These are phyloP conservation scores for Acer yangbiense DNA, from an alignment of 345 rosid genomes.

Conservation along the genomic window DNA sequence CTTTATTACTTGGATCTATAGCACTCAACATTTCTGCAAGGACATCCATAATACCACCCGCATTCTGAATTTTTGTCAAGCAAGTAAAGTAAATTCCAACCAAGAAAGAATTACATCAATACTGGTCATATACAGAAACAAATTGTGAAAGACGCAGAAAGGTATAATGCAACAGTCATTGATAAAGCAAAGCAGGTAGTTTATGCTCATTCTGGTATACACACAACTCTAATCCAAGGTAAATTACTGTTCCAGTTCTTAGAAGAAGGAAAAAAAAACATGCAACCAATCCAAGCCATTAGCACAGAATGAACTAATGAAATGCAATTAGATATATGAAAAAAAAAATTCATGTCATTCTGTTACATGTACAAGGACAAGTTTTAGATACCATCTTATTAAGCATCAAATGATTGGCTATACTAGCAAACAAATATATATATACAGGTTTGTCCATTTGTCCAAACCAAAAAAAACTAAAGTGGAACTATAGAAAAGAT, in stretches of 20 bases:
- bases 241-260: conserved; percentile 9
- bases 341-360: neutral
- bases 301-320: conserved; percentile 1
- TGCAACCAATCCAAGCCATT: neutral
- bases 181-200: neutral
- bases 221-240: neutral
- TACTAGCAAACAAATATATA: too few species aligned
- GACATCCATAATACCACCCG: conserved; percentile 96
- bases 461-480: too few species aligned
- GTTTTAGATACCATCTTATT: too few species aligned
- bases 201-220: conserved; percentile 3
- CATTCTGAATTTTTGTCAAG: conserved; percentile 96
- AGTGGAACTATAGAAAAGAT: too few species aligned
- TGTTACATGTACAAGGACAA: too few species aligned
- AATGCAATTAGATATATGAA: neutral
- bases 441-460: too few species aligned
- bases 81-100: conserved; percentile 48
- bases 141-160: too few species aligned
- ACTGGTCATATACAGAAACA: neutral
- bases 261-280: neutral
- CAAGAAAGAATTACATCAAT: conserved; percentile 21
- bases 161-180: too few species aligned
- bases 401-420: too few species aligned
- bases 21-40: conserved; percentile 99
- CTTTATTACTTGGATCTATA: conserved; percentile 79